These are phyloP conservation scores for Blastomyces silverae DNA, from an alignment of 2,329 filamentous ascomycete species.

Conservation along the genomic window DNA sequence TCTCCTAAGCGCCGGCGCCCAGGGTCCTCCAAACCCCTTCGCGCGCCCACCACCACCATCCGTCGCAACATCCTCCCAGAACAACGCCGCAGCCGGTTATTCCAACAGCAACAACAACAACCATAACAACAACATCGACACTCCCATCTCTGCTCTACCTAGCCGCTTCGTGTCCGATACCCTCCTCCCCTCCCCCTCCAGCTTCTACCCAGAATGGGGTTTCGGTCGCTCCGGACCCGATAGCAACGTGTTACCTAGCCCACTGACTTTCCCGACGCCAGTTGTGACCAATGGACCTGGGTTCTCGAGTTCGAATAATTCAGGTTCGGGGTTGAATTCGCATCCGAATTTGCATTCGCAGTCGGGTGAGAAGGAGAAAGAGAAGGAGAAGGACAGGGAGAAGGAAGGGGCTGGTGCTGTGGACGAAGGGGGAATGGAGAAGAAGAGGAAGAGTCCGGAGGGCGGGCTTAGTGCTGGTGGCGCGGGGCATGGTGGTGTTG, in stretches of 20 bases:
- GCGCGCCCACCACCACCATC: slow-evolving; percentile 74
- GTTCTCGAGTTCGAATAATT: slow-evolving; percentile 26
- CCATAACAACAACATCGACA: slow-evolving; percentile 48
- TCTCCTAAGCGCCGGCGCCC: slow-evolving; percentile 81
- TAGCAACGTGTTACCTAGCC: slow-evolving; percentile 83
- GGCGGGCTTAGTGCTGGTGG: slow-evolving; percentile 30
- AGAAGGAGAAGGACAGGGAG: slow-evolving; percentile 29
- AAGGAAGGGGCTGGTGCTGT: slow-evolving; percentile 25
- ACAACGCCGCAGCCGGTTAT: slow-evolving; percentile 32
- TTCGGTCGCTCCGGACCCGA: slow-evolving; percentile 58
- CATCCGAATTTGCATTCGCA: neutral
- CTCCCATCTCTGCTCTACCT: slow-evolving; percentile 88
- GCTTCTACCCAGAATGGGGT: slow-evolving; percentile 88
- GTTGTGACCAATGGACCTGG: slow-evolving; percentile 38
- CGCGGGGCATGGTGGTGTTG: neutral
- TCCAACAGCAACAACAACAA: slow-evolving; percentile 27
- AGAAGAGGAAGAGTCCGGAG: slow-evolving; percentile 42
- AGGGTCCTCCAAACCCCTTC: slow-evolving; percentile 91
- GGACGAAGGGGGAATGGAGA: slow-evolving; percentile 35
- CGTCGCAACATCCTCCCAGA: slow-evolving; percentile 28
- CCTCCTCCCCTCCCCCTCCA: slow-evolving; percentile 81
- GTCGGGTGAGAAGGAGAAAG: slow-evolving; percentile 21
- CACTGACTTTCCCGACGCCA: slow-evolving; percentile 86
- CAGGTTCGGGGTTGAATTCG: no score
- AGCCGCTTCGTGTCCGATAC: slow-evolving; percentile 85